Percentiles rank a stretch among this genome's conserved stretches.
These are phyloP conservation scores for Fusarium sp. DNA, from an alignment of 2,329 filamentous ascomycete genomes.

Conservation along the genomic window DNA sequence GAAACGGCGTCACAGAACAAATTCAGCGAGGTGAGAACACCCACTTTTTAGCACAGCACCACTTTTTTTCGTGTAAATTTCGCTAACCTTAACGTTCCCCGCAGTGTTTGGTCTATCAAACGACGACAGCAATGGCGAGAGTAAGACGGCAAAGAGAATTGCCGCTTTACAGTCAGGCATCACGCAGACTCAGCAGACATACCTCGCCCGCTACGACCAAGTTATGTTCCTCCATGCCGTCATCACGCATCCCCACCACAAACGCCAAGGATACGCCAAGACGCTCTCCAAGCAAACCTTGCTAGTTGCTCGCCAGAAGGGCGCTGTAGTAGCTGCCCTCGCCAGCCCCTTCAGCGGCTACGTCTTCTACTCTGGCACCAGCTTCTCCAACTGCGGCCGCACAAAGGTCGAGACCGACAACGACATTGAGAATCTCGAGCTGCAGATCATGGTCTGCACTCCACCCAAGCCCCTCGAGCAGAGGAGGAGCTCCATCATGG, in stretches of 20 bases:
- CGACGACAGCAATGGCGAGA: constrained; percentile 2
- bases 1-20: constrained; percentile 21
- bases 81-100: not conserved
- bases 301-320: constrained; percentile 31
- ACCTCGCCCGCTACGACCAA: constrained; percentile 24
- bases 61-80: not conserved
- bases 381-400: constrained; percentile 36
- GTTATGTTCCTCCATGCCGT: constrained; percentile 39
- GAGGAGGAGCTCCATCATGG: constrained; percentile 33
- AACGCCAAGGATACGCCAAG: constrained; percentile 36
- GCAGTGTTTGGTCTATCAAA: constrained; percentile 15
- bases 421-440: constrained; percentile 31
- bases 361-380: constrained; percentile 35
- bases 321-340: constrained; percentile 17
- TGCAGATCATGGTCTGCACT: constrained; percentile 31
- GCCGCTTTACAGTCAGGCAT: constrained; percentile 29
- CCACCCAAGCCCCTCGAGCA: constrained; percentile 29
- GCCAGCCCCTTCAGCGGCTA: constrained; percentile 37
- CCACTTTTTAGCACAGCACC: not conserved
- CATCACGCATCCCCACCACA: constrained; percentile 38
- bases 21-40: constrained; percentile 15
- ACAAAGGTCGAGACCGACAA: constrained; percentile 30
- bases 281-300: constrained; percentile 29
- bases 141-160: constrained; percentile 30
- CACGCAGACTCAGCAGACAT: constrained; percentile 31